A percentile compares a stretch with the other conserved stretches of the same genome.
Conservation (phyloP, 75 land plant genomes). For the Cupressus sempervirens region DNA sequence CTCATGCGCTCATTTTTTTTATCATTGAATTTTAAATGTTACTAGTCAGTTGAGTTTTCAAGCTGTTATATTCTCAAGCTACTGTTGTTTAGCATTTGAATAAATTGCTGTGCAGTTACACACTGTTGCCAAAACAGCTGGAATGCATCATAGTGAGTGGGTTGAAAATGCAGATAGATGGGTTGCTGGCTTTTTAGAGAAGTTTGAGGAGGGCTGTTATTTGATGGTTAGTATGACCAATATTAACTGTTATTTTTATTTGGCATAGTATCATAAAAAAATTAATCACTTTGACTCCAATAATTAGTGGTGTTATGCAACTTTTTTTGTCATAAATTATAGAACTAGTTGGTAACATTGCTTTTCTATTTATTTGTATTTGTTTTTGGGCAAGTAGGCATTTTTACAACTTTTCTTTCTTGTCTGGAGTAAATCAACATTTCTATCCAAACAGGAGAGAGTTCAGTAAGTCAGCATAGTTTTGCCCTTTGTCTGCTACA, state of each 20-base stretch:
- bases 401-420: neutral
- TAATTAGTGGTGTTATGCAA: neutral
- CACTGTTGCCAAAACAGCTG: slow-evolving; percentile 77
- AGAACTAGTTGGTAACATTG: neutral
- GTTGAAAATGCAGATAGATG: slow-evolving; percentile 97
- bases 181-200: slow-evolving; percentile 97
- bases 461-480: neutral
- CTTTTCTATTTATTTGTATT: neutral
- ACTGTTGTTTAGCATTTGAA: neutral
- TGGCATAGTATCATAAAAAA: neutral
- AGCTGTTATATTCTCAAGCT: neutral
- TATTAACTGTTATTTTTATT: neutral
- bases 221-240: slow-evolving; percentile 54
- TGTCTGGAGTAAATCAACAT: neutral
- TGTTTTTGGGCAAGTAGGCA: neutral
- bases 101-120: slow-evolving; percentile 45
- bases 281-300: neutral
- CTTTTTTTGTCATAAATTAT: neutral
- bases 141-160: slow-evolving; percentile 88
- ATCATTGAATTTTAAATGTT: neutral
- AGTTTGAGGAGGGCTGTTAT: slow-evolving; percentile 97
- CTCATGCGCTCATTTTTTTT: neutral
- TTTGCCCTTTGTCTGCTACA: neutral
- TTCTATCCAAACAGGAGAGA: neutral
- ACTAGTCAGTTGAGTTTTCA: neutral